These are phyloP conservation scores for Cladophialophora immunda DNA, from an alignment of 2,329 filamentous ascomycete species.

Conservation along the genomic window DNA sequence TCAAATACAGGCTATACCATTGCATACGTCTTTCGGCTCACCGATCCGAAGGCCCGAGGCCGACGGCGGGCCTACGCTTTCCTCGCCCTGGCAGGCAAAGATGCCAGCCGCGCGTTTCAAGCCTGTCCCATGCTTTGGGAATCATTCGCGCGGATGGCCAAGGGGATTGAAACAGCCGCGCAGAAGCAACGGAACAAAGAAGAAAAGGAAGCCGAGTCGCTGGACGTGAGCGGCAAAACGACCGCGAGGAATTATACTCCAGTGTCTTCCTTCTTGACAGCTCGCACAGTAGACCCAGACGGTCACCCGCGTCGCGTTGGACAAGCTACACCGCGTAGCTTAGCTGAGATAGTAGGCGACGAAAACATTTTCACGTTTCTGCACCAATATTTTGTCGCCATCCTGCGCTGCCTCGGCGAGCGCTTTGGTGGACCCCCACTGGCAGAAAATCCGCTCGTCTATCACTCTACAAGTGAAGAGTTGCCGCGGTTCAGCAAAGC, in stretches of 20 bases:
- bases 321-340: slow-evolving; percentile 63
- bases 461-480: slow-evolving; percentile 45
- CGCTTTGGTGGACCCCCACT: slow-evolving; percentile 56
- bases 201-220: slow-evolving; percentile 41
- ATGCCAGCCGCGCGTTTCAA: slow-evolving; percentile 56
- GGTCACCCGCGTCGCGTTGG: slow-evolving; percentile 62
- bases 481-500: slow-evolving; percentile 24
- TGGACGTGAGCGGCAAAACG: slow-evolving; percentile 16
- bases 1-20: slow-evolving; percentile 65
- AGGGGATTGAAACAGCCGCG: slow-evolving; percentile 58
- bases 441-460: slow-evolving; percentile 53
- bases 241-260: slow-evolving; percentile 57
- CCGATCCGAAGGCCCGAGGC: slow-evolving; percentile 66
- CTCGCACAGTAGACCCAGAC: slow-evolving; percentile 64
- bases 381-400: slow-evolving; percentile 62
- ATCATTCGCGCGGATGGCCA: slow-evolving; percentile 63
- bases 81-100: slow-evolving; percentile 64
- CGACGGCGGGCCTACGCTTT: slow-evolving; percentile 66
- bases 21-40: slow-evolving; percentile 67
- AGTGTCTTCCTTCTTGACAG: slow-evolving; percentile 66
- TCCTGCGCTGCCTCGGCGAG: slow-evolving; percentile 57
- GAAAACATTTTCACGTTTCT: slow-evolving; percentile 67
- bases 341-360: slow-evolving; percentile 67
- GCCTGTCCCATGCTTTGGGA: slow-evolving; percentile 61
- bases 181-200: slow-evolving; percentile 56